Base-by-base conservation (phyloP, 2,329 filamentous ascomycete genomes). In the Orbilia quercus region DNA sequence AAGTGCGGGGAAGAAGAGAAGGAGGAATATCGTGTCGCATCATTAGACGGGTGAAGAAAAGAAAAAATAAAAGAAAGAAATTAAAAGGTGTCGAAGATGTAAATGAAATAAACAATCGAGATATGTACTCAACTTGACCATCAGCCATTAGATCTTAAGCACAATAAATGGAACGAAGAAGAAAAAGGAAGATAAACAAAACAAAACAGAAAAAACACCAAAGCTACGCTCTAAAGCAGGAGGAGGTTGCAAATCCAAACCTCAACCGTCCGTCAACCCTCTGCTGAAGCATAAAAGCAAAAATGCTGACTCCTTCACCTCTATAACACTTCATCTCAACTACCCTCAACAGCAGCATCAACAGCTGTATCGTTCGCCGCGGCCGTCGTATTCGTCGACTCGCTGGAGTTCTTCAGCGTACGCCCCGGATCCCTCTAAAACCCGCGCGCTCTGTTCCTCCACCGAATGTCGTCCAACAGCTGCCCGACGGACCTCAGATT, bases 391-490 rank as follows among this genome's bases (percentile, higher is more conserved):
- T 60, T 70, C 12, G 58, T 44, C 31, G 65, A 54, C 18, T 47
- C 34, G 34, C 45, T 31, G 25, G 57, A 50, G 25, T 38, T 48
- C 25, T 36, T 34, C 31, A 64, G 16, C 7, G 31, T 25, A 42
- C 50, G 47, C 38, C 47, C 42, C 4, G 66, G 51, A 54, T 59
- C 28, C 22, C 20, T 51, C 69, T 73, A 73, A 44, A 73, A 73
- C 55, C 69, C 69, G 40, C 69, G 53, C n/a, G 69, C 60, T 22
- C 47, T 57, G 20, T 66, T 73, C 20, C 69, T 59, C 69, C 69
- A 62, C 31, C 69, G 60, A 23, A 73, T 62, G 23, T 73, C 60
- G 36, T 73, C 69, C 16, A 73, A 44, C 16, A 66, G 31, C 34
- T 59, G 36, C 11, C 47, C 60, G 0, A 73, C 69, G 2, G 50